Conservation (phyloP, 2,329 filamentous ascomycete species). For the Cordyceps fumosorosea region DNA sequence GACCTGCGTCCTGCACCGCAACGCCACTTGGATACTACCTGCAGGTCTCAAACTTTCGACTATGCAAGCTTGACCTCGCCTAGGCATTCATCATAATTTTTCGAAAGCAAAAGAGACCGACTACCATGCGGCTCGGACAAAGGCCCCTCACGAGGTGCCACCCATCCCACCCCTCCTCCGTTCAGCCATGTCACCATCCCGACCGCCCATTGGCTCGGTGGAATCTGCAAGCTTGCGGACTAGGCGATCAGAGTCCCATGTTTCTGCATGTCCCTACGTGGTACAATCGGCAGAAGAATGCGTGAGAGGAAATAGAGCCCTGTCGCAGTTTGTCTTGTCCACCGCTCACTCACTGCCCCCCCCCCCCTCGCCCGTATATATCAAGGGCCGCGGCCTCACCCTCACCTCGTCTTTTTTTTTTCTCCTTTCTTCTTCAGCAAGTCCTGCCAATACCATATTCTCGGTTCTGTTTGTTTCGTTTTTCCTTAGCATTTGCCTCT, state of each 20-base stretch:
- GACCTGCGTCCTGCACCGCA: background rate
- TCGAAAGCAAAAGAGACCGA: background rate
- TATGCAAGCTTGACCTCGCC: background rate
- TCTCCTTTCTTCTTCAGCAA: conserved; percentile 52
- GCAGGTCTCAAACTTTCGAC: background rate
- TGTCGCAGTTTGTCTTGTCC: background rate
- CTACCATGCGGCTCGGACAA: background rate
- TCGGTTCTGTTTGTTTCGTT: conserved; percentile 38
- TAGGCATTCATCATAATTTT: background rate
- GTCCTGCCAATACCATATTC: conserved; percentile 12
- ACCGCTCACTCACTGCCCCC: background rate
- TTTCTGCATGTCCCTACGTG: background rate
- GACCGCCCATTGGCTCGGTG: conserved; percentile 1
- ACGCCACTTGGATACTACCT: background rate
- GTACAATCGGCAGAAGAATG: background rate
- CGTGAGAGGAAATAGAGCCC: too few species aligned
- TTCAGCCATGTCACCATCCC: background rate
- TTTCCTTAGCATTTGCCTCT: conserved; percentile 32
- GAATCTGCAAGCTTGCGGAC: background rate
- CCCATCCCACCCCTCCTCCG: background rate
- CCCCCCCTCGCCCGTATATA: conserved; percentile 4
- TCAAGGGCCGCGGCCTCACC: conserved; percentile 26
- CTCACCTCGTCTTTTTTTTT: conserved; percentile 31
- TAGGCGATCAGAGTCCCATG: background rate
- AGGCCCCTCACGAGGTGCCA: background rate